Base-by-base conservation (phyloP, 1,139 yeast genomes). In the Nakaseomyces uthaithaninus region DNA sequence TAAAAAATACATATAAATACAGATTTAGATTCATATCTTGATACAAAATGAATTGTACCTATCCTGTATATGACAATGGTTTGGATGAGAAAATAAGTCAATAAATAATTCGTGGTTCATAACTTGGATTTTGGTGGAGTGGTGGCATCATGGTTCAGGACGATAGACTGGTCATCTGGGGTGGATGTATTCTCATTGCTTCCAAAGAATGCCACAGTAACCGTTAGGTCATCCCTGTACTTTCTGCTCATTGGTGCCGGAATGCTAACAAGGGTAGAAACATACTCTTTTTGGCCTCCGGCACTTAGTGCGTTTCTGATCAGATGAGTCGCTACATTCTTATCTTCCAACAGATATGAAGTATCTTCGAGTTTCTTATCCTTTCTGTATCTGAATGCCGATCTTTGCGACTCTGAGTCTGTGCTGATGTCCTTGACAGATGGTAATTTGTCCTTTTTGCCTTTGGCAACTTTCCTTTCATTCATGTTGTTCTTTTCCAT, bases 221-320 rank as follows among this genome's bases (percentile, higher is more conserved):
- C 97, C 0, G 97, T 89, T 55, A 91, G 70, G 59, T 91, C 98
- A 65, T 91, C 98, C 62, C 98, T 76, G 63, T 89, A 91, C 38
- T 86, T 74, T 62, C 98, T 77, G 16, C 95, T 83, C 49, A 83
- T 74, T 1, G 98, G 96, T 27, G 86, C 76, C n/a, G 98, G 97
- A 42, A 91, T 87, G 40, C 94, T 81, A 17, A 89, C 80, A 45
- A 91, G 67, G 75, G 93, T 83, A 11, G 89, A 77, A 1, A 89
- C 86, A 53, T 85, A 91, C 45, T 89, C 95, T 49, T 76, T 74
- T 27, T 83, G 78, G 2, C 94, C 95, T 12, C 75, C 77, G 8
- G 96, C 95, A 40, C 95, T 89, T 43, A 91, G 69, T 0, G 98
- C 97, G 62, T 91, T 91, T 57, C 98, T 74, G 39, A 91, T 83